Evolutionary conservation across 345 rosid genomes (phyloP), one percentile per base, ranked within the genome.

Genomic region (Murraya paniculata): DNA sequence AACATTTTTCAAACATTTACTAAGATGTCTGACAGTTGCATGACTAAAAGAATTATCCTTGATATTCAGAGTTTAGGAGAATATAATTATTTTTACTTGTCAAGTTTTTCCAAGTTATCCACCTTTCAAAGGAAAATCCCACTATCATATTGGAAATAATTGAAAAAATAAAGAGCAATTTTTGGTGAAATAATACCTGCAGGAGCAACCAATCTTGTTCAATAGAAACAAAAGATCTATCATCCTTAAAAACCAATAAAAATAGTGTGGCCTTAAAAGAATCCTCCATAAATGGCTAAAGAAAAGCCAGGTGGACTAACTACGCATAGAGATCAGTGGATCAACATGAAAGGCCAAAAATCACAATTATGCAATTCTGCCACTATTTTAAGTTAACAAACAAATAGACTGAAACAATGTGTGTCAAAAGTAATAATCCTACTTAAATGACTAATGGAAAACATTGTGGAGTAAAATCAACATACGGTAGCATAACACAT

Each of bases 351-450:
- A 71, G 33, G 65, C 24, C 9, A 33, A 33, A 66, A 73, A 45
- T 53, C 27, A 36, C 55, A 75, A 62, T 64, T 48, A 36, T 57
- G 8, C 53, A n/a, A 64, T 25, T 6, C 11, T 18, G 55, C 24
- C n/a, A 41, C 39, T 9, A 11, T 45, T 62, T 74, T 45, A 11
- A 39, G n/a, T 50, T 19, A 62, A 64, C 50, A 6, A 74, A 48
- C 18, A 31, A 62, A 1, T 62, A 58, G 21, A 81, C 4, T 18
- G 28, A 38, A 68, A 33, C 57, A 39, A 80, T 36, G 30, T 18
- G 41, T 61, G 38, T 60, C 73, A 75, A 58, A 38, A 16, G n/a
- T 28, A 75, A 48, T n/a, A 50, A 81, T 41, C 80, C 77, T 64
- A 56, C 35, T 53, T 22, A 53, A 65, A 31, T 58, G 60, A 64